phyloP scores from a whole-genome alignment of 495 filamentous ascomycete species.

The Neurospora pannonica region DNA sequence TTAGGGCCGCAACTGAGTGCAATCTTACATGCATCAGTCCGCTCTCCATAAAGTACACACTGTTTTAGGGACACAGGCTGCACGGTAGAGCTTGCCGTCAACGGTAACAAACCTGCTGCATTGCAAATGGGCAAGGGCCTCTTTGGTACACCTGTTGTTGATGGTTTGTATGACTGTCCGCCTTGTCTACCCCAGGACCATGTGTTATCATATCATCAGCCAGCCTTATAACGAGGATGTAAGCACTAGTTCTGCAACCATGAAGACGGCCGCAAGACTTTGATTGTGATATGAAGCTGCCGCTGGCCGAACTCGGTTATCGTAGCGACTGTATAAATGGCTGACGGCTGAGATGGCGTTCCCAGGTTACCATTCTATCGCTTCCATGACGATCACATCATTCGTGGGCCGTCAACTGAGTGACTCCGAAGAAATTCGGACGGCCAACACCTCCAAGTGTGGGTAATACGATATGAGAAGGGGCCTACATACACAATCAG shows the following conservation, averaged over 20 bases:
- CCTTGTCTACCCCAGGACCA: not conserved
- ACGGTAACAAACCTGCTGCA: not conserved
- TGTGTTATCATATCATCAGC: not conserved
- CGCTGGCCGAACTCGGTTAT: not conserved
- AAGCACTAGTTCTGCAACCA: not conserved
- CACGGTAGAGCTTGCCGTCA: not conserved
- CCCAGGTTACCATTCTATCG: not conserved
- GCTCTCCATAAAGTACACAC: not conserved
- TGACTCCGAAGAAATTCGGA: not conserved
- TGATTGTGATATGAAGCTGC: not conserved
- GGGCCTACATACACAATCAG: not conserved
- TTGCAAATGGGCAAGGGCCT: not conserved
- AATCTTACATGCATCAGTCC: not conserved
- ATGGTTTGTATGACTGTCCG: not conserved
- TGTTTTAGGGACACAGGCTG: not conserved
- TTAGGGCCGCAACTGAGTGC: not conserved
- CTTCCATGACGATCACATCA: not conserved
- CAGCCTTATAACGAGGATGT: not conserved
- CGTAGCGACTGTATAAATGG: not conserved
- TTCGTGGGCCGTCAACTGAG: not conserved
- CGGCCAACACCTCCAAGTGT: not conserved
- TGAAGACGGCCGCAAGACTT: not conserved
- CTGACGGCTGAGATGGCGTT: not conserved
- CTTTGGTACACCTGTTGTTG: not conserved
- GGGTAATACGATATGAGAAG: not conserved